phyloP scores from a whole-genome alignment of 2,329 filamentous ascomycete species.

The Alternaria metachromatica region DNA sequence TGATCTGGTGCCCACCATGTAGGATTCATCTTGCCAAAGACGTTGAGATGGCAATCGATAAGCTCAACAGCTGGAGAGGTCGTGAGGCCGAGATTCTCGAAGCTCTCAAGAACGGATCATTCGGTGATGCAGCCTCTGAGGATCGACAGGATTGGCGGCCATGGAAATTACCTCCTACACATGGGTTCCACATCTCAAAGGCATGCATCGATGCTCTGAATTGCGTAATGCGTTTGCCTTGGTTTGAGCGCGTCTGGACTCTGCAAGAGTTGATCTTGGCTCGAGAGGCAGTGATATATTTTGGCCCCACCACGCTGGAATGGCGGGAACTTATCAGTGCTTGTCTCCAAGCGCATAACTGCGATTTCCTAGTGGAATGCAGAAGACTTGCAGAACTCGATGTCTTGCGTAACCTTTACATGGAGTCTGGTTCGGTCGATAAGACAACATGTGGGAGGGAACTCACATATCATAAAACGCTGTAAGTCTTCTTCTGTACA shows the following conservation, averaged over 20 bases:
- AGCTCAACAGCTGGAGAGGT: neutral
- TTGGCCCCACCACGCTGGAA: neutral
- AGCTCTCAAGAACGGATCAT: neutral
- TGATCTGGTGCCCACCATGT: neutral
- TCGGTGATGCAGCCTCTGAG: neutral
- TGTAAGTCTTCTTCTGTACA: neutral
- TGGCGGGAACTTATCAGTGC: neutral
- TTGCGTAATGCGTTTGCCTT: neutral
- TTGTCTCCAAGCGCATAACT: neutral
- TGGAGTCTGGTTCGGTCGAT: neutral
- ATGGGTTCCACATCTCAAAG: neutral
- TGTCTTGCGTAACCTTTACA: neutral
- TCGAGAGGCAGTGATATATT: neutral
- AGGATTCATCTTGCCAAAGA: neutral
- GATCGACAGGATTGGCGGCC: neutral
- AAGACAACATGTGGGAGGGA: neutral
- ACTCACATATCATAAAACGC: neutral
- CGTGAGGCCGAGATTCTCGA: neutral
- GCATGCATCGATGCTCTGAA: neutral
- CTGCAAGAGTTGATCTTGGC: neutral
- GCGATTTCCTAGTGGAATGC: neutral
- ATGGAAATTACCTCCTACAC: neutral
- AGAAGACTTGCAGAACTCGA: neutral
- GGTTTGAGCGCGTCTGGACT: neutral
- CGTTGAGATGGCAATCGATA: neutral